These are phyloP conservation scores for Babesia bigemina DNA, from an alignment of 169 alveolate species.

Conservation along the genomic window DNA sequence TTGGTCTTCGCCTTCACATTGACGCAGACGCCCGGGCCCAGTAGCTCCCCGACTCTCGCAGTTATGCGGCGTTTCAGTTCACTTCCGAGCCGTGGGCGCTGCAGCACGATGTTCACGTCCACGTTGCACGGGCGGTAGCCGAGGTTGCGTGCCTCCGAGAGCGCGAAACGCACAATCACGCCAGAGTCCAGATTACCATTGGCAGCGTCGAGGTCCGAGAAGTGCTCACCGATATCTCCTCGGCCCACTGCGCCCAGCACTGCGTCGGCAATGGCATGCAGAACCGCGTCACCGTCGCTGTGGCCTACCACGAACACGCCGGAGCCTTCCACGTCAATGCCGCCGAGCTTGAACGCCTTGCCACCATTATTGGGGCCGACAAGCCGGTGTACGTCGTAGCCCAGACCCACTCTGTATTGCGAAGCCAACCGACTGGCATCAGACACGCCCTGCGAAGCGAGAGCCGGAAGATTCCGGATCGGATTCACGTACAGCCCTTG, in stretches of 20 bases:
- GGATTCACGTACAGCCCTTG: not conserved
- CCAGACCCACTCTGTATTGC: constrained; percentile 40
- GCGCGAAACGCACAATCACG: constrained; percentile 27
- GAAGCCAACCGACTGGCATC: not conserved
- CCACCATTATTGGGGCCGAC: constrained; percentile 49
- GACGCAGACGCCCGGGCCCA: constrained; percentile 36
- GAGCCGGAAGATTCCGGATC: not conserved
- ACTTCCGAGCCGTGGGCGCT: constrained; percentile 41
- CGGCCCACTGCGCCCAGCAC: constrained; percentile 80
- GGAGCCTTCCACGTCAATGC: constrained; percentile 61
- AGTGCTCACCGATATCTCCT: constrained; percentile 86
- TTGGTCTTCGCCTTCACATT: constrained; percentile 71
- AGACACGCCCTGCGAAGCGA: not conserved
- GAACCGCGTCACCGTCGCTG: constrained; percentile 88
- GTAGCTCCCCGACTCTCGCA: constrained; percentile 7
- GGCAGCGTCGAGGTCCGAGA: constrained; percentile 80
- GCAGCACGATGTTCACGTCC: constrained; percentile 50
- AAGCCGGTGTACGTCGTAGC: constrained; percentile 54
- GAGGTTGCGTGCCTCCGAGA: constrained; percentile 16
- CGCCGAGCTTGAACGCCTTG: constrained; percentile 74
- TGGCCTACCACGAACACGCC: constrained; percentile 74
- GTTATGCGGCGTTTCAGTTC: constrained; percentile 19
- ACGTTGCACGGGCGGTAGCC: constrained; percentile 50
- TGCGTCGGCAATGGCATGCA: constrained; percentile 82
- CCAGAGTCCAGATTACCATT: constrained; percentile 70